Base-by-base conservation (phyloP, 2,329 filamentous ascomycete species). In the Ophiostoma quercus region DNA sequence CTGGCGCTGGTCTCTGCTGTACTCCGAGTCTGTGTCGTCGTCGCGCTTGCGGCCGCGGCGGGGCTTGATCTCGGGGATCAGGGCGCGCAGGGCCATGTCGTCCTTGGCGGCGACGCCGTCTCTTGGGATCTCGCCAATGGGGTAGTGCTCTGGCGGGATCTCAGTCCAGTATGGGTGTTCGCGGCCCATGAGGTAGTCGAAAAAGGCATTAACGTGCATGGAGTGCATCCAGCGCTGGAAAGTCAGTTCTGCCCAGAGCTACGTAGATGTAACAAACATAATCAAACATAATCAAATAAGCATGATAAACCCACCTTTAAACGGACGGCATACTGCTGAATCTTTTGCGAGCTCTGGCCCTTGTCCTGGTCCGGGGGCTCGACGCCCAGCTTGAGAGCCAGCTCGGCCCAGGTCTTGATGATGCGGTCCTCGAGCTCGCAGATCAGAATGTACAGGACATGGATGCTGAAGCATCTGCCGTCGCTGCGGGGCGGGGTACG, bases 151-250 rank as follows among this genome's bases (percentile, higher is more conserved):
- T 6, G 84, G 81, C 0, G 93, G 93, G 32, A 96, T 85, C 47
- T 92, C 86, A 19, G 86, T 88, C 82, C 90, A 96, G 78, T 97
- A 97, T 0, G 87, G 80, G 78, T 96, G 92, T 34, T 86, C 82
- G 73, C 92, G 92, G 67, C 88, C 87, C 72, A 94, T 84, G 25
- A 96, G 86, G 77, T 92, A 97, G 77, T 96, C 92, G 76, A 97
- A 97, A 78, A 97, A 97, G 12, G 92, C 91, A 82, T 96, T 92
- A 68, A 97, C 88, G 77, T 97, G 94, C 90, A 96, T 94, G 5
- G 93, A 94, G 77, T 92, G 92, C 92, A 97, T 95, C 94, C 94
- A 97, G 76, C 94, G 89, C 91, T 92, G 63, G 3, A n/a, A 1
- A 37, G 71, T 68, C 16, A 70, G 69, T 22, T 11, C 34, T 34